phyloP scores from a whole-genome alignment of 805 yeast genomes.

The Pichia pseudocactophila region DNA sequence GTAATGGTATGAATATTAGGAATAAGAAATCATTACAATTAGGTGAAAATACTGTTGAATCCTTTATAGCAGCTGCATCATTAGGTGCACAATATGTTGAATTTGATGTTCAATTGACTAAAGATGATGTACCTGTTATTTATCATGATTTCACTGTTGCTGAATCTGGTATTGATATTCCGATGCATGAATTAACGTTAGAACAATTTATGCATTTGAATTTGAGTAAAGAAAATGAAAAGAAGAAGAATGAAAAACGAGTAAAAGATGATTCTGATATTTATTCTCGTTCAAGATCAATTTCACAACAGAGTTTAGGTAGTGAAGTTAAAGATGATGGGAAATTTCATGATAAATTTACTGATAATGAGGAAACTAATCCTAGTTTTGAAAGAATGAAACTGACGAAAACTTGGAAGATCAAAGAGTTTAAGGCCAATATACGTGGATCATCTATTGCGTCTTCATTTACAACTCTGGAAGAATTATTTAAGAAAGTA shows the following conservation, averaged over 20 bases:
- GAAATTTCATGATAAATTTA: not conserved
- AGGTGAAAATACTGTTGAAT: constrained; percentile 92
- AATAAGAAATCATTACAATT: constrained; percentile 72
- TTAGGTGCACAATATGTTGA: constrained; percentile 95
- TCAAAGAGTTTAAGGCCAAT: constrained; percentile 86
- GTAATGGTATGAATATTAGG: constrained; percentile 79
- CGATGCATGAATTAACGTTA: constrained; percentile 84
- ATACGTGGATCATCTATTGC: constrained; percentile 83
- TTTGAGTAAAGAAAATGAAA: constrained; percentile 19
- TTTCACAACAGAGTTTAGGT: constrained; percentile 17
- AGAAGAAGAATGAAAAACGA: constrained; percentile 10
- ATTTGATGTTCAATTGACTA: constrained; percentile 91
- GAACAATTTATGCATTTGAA: constrained; percentile 74
- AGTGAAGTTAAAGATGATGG: not conserved
- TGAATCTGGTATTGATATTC: constrained; percentile 91
- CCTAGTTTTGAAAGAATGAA: constrained; percentile 58
- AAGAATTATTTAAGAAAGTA: constrained; percentile 70
- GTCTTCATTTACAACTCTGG: constrained; percentile 81
- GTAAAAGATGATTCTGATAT: constrained; percentile 25
- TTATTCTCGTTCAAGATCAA: constrained; percentile 26
- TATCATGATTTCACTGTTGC: constrained; percentile 93
- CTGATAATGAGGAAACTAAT: constrained; percentile 26
- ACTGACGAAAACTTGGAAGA: constrained; percentile 81
- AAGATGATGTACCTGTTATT: constrained; percentile 84
- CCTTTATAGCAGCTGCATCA: constrained; percentile 93